These are phyloP conservation scores for Monosporascus sp. DNA, from an alignment of 2,329 filamentous ascomycete genomes.

Conservation along the genomic window DNA sequence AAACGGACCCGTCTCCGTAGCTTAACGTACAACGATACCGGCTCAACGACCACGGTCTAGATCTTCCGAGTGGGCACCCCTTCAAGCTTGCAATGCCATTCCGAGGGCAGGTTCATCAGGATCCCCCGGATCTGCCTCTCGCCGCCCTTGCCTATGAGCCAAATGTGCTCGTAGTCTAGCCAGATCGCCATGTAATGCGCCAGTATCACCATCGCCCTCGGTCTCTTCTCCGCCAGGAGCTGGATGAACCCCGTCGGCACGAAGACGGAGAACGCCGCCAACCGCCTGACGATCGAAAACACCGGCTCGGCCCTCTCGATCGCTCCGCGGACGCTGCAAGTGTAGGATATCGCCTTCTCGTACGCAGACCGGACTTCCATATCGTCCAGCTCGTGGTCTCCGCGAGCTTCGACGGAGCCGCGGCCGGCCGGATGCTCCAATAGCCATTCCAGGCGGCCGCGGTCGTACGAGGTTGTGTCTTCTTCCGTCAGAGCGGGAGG, in stretches of 20 bases:
- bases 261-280: slow-evolving; percentile 32
- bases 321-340: slow-evolving; percentile 26
- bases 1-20: no score
- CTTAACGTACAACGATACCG: no score
- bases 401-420: slow-evolving; percentile 14
- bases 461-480: slow-evolving; percentile 25
- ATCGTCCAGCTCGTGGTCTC: slow-evolving; percentile 27
- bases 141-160: slow-evolving; percentile 31
- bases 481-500: slow-evolving; percentile 24
- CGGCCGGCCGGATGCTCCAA: slow-evolving; percentile 26
- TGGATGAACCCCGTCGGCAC: slow-evolving; percentile 28
- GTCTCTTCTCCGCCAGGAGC: slow-evolving; percentile 29
- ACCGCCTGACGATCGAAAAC: slow-evolving; percentile 25
- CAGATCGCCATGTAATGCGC: slow-evolving; percentile 34
- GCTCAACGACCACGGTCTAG: no score
- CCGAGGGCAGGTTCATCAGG: slow-evolving; percentile 26
- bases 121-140: slow-evolving; percentile 32
- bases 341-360: slow-evolving; percentile 28
- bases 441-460: slow-evolving; percentile 28
- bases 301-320: slow-evolving; percentile 24
- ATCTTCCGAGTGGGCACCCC: slow-evolving; percentile 19
- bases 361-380: slow-evolving; percentile 23
- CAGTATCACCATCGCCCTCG: slow-evolving; percentile 31
- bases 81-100: slow-evolving; percentile 32
- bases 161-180: slow-evolving; percentile 29